These are phyloP conservation scores for Yarrowia sp. DNA, from an alignment of 805 yeast genomes.

Conservation along the genomic window DNA sequence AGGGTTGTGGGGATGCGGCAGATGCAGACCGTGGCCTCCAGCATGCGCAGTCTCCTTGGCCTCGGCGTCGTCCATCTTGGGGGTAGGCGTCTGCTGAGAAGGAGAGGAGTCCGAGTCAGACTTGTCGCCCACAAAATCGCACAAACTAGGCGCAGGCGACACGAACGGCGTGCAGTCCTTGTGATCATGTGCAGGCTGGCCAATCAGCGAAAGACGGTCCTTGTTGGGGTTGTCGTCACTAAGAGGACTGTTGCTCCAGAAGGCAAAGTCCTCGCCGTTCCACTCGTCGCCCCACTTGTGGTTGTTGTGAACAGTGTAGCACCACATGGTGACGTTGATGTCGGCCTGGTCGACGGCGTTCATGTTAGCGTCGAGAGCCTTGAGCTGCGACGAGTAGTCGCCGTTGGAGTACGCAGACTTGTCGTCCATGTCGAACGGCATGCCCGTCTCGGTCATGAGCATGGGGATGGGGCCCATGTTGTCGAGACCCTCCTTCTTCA, in stretches of 20 bases:
- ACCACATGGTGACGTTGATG: constrained; percentile 79
- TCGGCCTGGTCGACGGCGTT: constrained; percentile 71
- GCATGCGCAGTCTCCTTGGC: neutral
- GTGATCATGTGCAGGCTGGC: neutral
- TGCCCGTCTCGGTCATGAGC: constrained; percentile 84
- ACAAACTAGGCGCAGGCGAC: constrained; percentile 5
- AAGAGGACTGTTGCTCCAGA: constrained; percentile 60
- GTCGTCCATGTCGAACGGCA: constrained; percentile 91
- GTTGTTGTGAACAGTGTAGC: constrained; percentile 65
- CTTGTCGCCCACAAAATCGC: constrained; percentile 5
- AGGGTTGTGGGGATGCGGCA: constrained; percentile 11
- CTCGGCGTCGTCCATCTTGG: neutral
- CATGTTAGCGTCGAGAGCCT: constrained; percentile 77
- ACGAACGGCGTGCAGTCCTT: constrained; percentile 17
- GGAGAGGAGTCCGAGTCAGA: neutral
- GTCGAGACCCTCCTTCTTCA: constrained; percentile 58
- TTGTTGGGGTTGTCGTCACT: constrained; percentile 11
- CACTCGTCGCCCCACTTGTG: constrained; percentile 86
- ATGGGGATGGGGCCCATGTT: constrained; percentile 68
- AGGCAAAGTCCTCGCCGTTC: constrained; percentile 89
- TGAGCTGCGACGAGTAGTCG: constrained; percentile 64
- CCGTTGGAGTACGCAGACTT: constrained; percentile 64
- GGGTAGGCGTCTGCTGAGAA: neutral
- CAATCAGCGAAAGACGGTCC: neutral
- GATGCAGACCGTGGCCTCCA: neutral